Base-by-base conservation (phyloP, 345 rosid genomes). In the Gossypioides kirkii region DNA sequence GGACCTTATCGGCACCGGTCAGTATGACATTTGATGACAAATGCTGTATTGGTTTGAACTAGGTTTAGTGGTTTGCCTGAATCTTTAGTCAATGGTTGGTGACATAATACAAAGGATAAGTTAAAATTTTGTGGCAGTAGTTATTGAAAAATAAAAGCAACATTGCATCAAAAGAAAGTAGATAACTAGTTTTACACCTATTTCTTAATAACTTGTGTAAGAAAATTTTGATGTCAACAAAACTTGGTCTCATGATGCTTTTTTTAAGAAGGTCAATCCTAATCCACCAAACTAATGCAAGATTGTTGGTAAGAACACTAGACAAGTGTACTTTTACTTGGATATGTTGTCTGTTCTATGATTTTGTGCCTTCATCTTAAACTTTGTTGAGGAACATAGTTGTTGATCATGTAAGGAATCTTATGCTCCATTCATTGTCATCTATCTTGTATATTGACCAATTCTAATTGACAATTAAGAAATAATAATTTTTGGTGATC, bases 211-310 rank as follows among this genome's bases (percentile, higher is more conserved):
- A 3, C 20, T 66, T 45, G 6, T 45, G 3, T 14, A 45, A 66
- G 38, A 66, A 45, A 22, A 6, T 6, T 65, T 65, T 22, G 3
- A 23, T 45, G 22, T 67, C 14, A 25, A 67, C 56, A 32, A 25
- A 67, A 67, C 22, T 16, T 46, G 56, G 6, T 16, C 5, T 47
- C 71, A 25, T 47, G 38, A 25, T 47, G 38, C 0, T 26, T 66
- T 14, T 6, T 16, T 6, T 16, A 3, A 47, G 43, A 67, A 45
- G 71, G 71, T 67, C 71, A 46, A 67, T 67, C 71, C 71, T 67
- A 67, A 32, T 47, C 22, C 52, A 67, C 71, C 71, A 67, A 67
- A 67, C 41, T 46, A 66, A 23, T 45, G 54, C 70, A 45, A 66
- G 23, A 14, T 22, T 22, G 52, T 54, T n/a, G 46, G 55, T 14